A percentile compares a stretch with the other conserved stretches of the same genome.
Evolutionary conservation across 129 eudicot species (phyloP).

Genomic region (Rutidosis leptorrhynchoides): DNA sequence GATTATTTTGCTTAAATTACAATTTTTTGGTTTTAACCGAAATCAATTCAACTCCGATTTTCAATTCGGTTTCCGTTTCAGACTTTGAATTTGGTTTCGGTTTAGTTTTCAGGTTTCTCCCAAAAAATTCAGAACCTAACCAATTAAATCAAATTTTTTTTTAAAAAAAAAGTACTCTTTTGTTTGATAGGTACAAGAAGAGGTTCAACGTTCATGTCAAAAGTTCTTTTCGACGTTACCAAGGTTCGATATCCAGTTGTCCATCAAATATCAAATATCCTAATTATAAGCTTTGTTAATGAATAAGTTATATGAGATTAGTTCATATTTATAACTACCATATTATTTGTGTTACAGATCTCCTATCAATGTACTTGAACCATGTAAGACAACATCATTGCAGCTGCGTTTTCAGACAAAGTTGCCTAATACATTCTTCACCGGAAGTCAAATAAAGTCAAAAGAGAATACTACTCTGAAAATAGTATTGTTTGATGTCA

Average conservation of each 20-base stretch:
- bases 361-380: slow-evolving; percentile 28
- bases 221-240: slow-evolving; percentile 28
- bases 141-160: background rate
- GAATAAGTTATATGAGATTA: background rate
- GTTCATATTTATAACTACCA: background rate
- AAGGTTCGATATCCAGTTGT: slow-evolving; percentile 50
- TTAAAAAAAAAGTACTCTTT: background rate
- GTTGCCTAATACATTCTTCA: slow-evolving; percentile 56
- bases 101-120: background rate
- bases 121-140: no score
- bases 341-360: slow-evolving; percentile 34
- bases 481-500: slow-evolving; percentile 51
- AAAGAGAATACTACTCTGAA: slow-evolving; percentile 34
- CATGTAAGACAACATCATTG: slow-evolving; percentile 31
- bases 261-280: no score
- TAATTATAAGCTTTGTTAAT: no score
- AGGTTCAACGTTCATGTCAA: slow-evolving; percentile 44
- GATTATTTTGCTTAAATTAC: no score
- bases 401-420: slow-evolving; percentile 51
- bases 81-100: no score
- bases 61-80: no score
- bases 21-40: no score
- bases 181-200: slow-evolving; percentile 62
- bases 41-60: no score
- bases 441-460: slow-evolving; percentile 43